Percentiles rank a stretch among this genome's conserved stretches.
Evolutionary conservation across 306 rosid species (phyloP).

Genomic region (Ziziphus jujuba): DNA sequence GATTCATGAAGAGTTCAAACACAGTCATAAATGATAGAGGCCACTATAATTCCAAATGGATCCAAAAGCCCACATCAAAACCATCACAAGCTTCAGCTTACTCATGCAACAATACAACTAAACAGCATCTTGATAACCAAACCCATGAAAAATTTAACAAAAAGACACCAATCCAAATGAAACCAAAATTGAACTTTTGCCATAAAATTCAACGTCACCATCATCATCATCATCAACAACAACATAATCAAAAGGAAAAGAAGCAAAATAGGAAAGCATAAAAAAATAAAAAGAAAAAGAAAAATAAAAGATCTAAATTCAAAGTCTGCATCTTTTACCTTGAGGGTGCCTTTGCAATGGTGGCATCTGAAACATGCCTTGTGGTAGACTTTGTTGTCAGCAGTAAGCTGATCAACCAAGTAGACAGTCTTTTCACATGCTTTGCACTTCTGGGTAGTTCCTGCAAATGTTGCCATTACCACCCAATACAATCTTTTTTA

Average conservation of each 20-base stretch:
- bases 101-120: constrained; percentile 1
- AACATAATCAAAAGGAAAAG: background rate
- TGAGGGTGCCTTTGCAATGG: constrained; percentile 96
- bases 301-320: too few relatives aligned
- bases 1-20: background rate
- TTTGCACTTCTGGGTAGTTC: constrained; percentile 92
- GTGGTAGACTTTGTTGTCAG: constrained; percentile 83
- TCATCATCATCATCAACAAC: too few relatives aligned
- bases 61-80: constrained; percentile 16
- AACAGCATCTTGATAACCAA: constrained; percentile 5
- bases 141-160: background rate
- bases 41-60: background rate
- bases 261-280: background rate
- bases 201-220: too few relatives aligned
- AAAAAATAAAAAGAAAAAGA: too few relatives aligned
- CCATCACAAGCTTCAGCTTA: constrained; percentile 3
- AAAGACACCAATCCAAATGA: background rate
- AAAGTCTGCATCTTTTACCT: constrained; percentile 39
- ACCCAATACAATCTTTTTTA: constrained; percentile 12
- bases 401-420: constrained; percentile 82
- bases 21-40: background rate
- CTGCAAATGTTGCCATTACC: constrained; percentile 77
- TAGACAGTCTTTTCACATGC: constrained; percentile 93
- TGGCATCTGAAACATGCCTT: constrained; percentile 92
- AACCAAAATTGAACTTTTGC: constrained; percentile 11